A percentile compares a stretch with the other conserved stretches of the same genome.
These are phyloP conservation scores for Polygonum maritimum DNA, from an alignment of 148 eudicot genomes.

Conservation along the genomic window DNA sequence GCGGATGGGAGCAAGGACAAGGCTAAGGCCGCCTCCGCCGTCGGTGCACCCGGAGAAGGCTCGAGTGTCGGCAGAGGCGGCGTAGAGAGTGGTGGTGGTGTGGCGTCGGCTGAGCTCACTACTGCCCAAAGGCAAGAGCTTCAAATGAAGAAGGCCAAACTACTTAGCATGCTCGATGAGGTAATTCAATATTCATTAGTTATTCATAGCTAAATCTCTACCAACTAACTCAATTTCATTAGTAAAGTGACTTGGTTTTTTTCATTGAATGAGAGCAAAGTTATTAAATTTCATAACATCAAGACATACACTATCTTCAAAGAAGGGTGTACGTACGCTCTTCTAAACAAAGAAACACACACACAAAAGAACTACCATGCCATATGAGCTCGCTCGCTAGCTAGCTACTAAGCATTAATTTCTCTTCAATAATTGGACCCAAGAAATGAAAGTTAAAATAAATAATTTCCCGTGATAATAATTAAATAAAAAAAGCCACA, in stretches of 20 bases:
- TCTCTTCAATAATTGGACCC: neutral
- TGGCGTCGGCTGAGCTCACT: conserved; percentile 23
- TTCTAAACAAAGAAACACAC: neutral
- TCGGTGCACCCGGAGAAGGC: neutral
- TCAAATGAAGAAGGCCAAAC: conserved; percentile 74
- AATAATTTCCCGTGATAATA: neutral
- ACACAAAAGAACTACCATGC: neutral
- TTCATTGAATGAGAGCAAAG: too few relatives aligned
- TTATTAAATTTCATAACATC: too few relatives aligned
- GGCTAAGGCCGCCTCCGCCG: conserved; percentile 19
- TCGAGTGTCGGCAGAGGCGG: neutral
- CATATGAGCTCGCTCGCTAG: too few relatives aligned
- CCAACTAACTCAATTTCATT: neutral
- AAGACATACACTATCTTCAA: too few relatives aligned
- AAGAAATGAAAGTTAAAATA: neutral
- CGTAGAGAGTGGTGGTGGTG: conserved; percentile 12
- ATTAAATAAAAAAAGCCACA: neutral
- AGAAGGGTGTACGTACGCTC: too few relatives aligned
- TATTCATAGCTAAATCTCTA: too few relatives aligned
- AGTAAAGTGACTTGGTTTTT: neutral
- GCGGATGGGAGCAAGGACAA: conserved; percentile 10
- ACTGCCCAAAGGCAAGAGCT: conserved; percentile 64
- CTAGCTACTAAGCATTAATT: too few relatives aligned
- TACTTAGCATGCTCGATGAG: conserved; percentile 76
- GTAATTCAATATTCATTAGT: conserved; percentile 18